Conservation (phyloP, 78 protist genomes). For the Dictyostelium firmibasis region DNA sequence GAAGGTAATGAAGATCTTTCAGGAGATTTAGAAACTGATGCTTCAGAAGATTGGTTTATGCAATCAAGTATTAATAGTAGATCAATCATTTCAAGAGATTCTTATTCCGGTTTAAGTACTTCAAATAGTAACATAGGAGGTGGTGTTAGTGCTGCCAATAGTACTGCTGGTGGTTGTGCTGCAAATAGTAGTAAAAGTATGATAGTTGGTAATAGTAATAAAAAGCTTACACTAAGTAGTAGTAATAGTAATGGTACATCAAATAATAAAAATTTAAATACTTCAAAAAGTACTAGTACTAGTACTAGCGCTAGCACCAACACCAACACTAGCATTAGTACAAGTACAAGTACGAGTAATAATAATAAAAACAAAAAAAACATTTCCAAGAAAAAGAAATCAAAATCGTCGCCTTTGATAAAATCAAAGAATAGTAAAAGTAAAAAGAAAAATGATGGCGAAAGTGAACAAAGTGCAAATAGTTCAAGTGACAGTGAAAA, state of each 20-base stretch:
- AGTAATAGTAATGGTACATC: not conserved
- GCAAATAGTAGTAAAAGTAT: not conserved
- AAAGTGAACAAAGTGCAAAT: conserved; percentile 1
- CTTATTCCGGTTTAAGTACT: not conserved
- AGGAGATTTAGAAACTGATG: conserved; percentile 70
- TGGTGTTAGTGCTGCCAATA: not conserved
- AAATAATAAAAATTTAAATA: not conserved
- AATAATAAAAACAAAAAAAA: not conserved
- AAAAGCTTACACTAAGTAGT: not conserved
- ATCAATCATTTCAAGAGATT: conserved; percentile 23
- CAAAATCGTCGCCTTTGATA: not conserved
- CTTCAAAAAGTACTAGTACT: not conserved
- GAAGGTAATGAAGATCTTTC: conserved; percentile 28
- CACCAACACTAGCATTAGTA: no score
- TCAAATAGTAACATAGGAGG: not conserved
- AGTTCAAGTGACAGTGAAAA: not conserved
- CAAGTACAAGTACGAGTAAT: not conserved
- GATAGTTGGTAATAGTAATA: not conserved
- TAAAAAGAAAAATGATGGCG: not conserved
- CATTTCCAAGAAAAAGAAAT: not conserved
- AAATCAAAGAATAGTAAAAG: not conserved
- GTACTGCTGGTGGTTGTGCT: not conserved
- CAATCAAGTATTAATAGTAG: conserved; percentile 32
- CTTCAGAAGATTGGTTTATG: conserved; percentile 59
- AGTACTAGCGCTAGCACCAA: not conserved